A percentile compares a stretch with the other conserved stretches of the same genome.
Evolutionary conservation across 2,329 filamentous ascomycete genomes (phyloP).

Genomic region (Waltergamsia citrina): DNA sequence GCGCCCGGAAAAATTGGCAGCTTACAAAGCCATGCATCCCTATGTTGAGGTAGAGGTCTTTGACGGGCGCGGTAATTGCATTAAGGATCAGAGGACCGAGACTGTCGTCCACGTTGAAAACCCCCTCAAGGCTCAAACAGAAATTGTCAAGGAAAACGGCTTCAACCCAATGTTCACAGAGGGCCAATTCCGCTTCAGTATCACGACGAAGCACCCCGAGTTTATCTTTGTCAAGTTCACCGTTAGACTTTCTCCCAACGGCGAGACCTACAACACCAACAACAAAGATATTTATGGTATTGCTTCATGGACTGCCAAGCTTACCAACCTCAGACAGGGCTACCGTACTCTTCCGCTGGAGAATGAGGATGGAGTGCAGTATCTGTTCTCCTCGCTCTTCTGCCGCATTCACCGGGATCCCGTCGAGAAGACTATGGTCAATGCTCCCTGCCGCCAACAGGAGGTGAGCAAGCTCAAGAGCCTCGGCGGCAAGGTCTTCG

Average conservation of each 20-base stretch:
- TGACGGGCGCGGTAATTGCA: constrained; percentile 28
- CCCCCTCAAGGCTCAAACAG: constrained; percentile 70
- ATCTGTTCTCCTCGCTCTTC: constrained; percentile 89
- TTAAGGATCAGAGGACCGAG: not conserved
- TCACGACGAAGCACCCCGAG: constrained; percentile 91
- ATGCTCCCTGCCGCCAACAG: constrained; percentile 28
- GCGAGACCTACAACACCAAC: constrained; percentile 51
- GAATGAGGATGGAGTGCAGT: constrained; percentile 83
- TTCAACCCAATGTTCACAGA: constrained; percentile 81
- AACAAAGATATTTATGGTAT: constrained; percentile 50
- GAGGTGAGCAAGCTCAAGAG: constrained; percentile 45
- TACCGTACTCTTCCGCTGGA: constrained; percentile 87
- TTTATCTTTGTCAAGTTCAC: constrained; percentile 90
- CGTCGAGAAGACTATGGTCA: constrained; percentile 46
- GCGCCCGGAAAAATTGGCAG: constrained; percentile 63
- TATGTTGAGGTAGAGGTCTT: constrained; percentile 95
- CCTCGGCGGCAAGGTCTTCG: constrained; percentile 48
- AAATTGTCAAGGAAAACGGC: constrained; percentile 76
- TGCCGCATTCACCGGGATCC: constrained; percentile 68
- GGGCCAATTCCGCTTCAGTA: constrained; percentile 65
- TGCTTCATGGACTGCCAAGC: constrained; percentile 87
- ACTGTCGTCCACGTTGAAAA: constrained; percentile 31
- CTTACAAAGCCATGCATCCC: constrained; percentile 71
- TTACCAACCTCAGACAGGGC: constrained; percentile 79
- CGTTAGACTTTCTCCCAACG: constrained; percentile 78